Evolutionary conservation across 2,329 filamentous ascomycete species (phyloP), one percentile per base, ranked within the genome.

Genomic region (Aspergillus sp.): DNA sequence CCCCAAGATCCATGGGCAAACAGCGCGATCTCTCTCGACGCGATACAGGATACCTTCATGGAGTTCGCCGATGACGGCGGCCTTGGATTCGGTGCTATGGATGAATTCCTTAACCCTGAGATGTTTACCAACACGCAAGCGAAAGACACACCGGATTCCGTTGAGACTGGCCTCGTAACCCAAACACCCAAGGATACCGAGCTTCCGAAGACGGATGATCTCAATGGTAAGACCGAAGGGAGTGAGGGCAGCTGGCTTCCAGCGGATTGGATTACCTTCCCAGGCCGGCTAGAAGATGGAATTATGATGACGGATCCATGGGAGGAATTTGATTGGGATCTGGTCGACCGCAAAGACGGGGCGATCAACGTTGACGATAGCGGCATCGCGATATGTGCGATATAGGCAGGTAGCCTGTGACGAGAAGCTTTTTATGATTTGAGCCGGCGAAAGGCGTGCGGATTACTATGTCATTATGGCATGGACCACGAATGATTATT

Each of bases 321-420:
- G 60, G 65, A 70, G 41, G 70, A 72, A 36, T 67, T 79, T 32
- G 74, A 80, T 56, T 80, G 78, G 76, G 76, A 79, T n/a, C 66
- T 67, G 12, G 60, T 76, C 39, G 72, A 75, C n/a, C 67, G 66
- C 10, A 71, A 71, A 21, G 70, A 72, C 30, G 66, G 67, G 23
- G 66, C 70, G 17, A 60, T 68, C 48, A 66, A 61, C 45, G 59
- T 66, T 43, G 69, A 72, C 50, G 69, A 70, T 53, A 63, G 60
- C 50, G 67, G 63, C 8, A 68, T 73, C 41, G 61, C 67, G 19
- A 70, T 76, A 48, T 67, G 65, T 50, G 65, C 70, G 41, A 65
- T 70, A 59, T 75, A 63, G 32, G n/a, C 13, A 36, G 41, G 38
- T 28, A 43, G 17, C 25, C 39, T 55, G 52, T 56, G 36, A 60